Percentiles rank a stretch among this genome's conserved stretches.
Evolutionary conservation across 1,284 basidiomycete species (phyloP).

Genomic region (Malassezia sp.): DNA sequence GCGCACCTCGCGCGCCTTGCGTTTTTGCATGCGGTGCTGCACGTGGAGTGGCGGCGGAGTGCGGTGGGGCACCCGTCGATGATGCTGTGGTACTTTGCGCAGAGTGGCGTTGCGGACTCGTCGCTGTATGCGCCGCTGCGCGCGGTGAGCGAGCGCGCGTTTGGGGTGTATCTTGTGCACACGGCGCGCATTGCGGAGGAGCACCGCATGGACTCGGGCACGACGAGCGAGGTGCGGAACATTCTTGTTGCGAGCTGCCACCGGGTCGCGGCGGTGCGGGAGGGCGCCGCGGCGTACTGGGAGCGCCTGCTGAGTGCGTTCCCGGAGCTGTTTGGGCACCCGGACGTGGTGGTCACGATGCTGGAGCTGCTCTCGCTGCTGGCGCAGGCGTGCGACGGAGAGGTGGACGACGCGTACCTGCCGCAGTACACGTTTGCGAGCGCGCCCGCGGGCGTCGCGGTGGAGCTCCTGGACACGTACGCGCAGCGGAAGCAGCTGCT

Average conservation of each 20-base stretch:
- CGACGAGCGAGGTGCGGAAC: slow-evolving; percentile 64
- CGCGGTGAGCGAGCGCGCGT: slow-evolving; percentile 71
- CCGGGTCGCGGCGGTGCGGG: slow-evolving; percentile 66
- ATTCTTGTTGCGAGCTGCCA: slow-evolving; percentile 74
- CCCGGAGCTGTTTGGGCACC: slow-evolving; percentile 85
- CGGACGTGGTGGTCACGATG: slow-evolving; percentile 62
- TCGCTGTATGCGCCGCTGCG: slow-evolving; percentile 64
- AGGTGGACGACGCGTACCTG: slow-evolving; percentile 87
- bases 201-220: slow-evolving; percentile 63
- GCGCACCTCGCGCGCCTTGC: slow-evolving; percentile 74
- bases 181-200: slow-evolving; percentile 56
- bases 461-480: slow-evolving; percentile 81
- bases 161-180: slow-evolving; percentile 41
- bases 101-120: slow-evolving; percentile 67
- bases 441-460: slow-evolving; percentile 58
- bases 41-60: slow-evolving; percentile 78
- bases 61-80: slow-evolving; percentile 68
- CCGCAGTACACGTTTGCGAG: slow-evolving; percentile 74
- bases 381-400: slow-evolving; percentile 75
- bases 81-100: slow-evolving; percentile 76
- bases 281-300: slow-evolving; percentile 69
- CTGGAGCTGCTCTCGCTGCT: slow-evolving; percentile 83
- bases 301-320: slow-evolving; percentile 80
- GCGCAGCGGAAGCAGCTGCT: slow-evolving; percentile 73
- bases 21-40: slow-evolving; percentile 74